Evolutionary conservation across 73 alveolate genomes (phyloP).

Genomic region (Effrenium voratum): DNA sequence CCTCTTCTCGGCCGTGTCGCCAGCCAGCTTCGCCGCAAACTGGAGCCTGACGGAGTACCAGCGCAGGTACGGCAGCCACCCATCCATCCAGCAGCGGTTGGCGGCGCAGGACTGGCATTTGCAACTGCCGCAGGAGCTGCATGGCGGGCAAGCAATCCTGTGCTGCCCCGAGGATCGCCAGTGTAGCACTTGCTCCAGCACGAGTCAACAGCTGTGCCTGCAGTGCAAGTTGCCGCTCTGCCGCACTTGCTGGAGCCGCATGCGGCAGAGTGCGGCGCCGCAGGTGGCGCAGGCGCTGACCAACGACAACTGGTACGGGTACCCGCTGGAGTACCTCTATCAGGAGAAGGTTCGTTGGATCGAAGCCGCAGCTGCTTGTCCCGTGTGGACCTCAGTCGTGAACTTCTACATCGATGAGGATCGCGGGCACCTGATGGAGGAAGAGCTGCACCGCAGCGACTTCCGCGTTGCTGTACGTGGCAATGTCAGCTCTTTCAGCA

Average conservation of each 20-base stretch:
- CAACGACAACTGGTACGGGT: constrained; percentile 16
- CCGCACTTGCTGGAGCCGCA: background rate
- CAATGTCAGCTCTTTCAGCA: constrained; percentile 6
- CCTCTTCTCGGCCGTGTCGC: background rate
- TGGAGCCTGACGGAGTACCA: background rate
- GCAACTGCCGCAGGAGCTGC: background rate
- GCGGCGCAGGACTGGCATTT: background rate
- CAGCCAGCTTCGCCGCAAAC: background rate
- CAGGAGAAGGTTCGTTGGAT: constrained; percentile 1
- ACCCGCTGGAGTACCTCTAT: background rate
- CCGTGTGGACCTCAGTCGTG: background rate
- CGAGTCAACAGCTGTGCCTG: background rate
- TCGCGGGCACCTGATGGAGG: constrained; percentile 21
- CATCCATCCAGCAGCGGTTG: background rate
- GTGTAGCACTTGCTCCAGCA: background rate
- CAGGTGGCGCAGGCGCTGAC: background rate
- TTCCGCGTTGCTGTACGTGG: constrained; percentile 22
- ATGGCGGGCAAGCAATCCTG: background rate
- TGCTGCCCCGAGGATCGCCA: constrained; percentile 40
- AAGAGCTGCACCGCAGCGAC: background rate
- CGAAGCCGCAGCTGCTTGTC: constrained; percentile 37
- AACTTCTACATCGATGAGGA: background rate
- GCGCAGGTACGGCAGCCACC: background rate
- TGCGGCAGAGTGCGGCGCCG: background rate
- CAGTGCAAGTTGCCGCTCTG: background rate